Conservation (phyloP, 2,329 filamentous ascomycete genomes). For the Nigrospora osmanthi region DNA sequence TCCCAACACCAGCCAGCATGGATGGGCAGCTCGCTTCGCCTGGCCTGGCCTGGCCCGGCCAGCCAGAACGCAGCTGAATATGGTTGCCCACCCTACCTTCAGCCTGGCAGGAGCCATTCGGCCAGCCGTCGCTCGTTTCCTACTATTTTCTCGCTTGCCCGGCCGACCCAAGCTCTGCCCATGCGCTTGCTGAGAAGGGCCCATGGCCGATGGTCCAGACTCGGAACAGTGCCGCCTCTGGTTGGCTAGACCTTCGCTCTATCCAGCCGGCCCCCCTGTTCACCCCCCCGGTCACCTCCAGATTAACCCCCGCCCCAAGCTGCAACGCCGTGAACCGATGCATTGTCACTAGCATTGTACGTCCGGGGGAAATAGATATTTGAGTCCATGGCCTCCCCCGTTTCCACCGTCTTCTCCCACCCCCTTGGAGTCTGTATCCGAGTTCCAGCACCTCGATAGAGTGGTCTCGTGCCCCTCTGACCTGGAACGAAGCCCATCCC, state of each 20-base stretch:
- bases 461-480: neutral
- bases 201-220: neutral
- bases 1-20: neutral
- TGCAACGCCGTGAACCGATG: neutral
- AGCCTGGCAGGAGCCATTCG: neutral
- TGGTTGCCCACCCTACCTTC: neutral
- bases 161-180: neutral
- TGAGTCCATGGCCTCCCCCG: neutral
- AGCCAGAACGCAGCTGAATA: neutral
- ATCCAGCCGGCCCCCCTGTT: neutral
- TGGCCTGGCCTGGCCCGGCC: too few species aligned
- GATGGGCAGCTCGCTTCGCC: too few species aligned
- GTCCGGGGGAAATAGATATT: neutral
- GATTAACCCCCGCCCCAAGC: neutral
- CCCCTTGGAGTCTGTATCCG: neutral
- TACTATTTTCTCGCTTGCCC: neutral
- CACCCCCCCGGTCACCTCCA: neutral
- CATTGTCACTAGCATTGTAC: neutral
- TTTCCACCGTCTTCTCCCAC: neutral
- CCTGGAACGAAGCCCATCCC: neutral
- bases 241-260: neutral
- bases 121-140: neutral
- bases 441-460: conserved; percentile 1
- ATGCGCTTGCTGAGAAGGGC: neutral
- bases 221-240: neutral